Evolutionary conservation across 2,329 filamentous ascomycete genomes (phyloP).

Genomic region (Aspergillus persii): DNA sequence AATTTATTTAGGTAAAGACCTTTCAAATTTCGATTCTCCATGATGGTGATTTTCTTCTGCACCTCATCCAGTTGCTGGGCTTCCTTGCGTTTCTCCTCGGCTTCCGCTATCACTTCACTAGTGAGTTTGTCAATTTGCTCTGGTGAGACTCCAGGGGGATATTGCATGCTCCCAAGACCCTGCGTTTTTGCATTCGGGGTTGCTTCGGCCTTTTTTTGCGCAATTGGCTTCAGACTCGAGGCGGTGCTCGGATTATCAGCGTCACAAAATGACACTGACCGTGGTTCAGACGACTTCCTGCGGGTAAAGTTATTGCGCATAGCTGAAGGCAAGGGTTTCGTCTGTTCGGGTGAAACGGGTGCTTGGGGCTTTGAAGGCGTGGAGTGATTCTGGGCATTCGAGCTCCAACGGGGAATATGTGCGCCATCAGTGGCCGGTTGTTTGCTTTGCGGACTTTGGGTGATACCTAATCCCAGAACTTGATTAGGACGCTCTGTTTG

Average conservation of each 20-base stretch:
- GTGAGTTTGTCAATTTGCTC: too few relatives aligned
- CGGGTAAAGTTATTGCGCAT: slow-evolving; percentile 24
- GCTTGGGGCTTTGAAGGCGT: slow-evolving; percentile 10
- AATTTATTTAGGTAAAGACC: too few relatives aligned
- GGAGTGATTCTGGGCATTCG: slow-evolving; percentile 7
- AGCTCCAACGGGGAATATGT: slow-evolving; percentile 5
- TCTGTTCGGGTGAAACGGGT: too few relatives aligned
- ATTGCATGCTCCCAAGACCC: too few relatives aligned
- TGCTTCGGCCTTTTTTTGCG: too few relatives aligned
- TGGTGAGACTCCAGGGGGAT: too few relatives aligned
- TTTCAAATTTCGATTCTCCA: too few relatives aligned
- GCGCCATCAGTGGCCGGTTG: slow-evolving; percentile 3
- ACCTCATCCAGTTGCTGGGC: too few relatives aligned
- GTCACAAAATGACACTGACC: slow-evolving; percentile 28
- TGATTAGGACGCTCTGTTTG: slow-evolving; percentile 9
- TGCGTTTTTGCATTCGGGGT: too few relatives aligned
- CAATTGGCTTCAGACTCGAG: slow-evolving; percentile 3
- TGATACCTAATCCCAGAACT: slow-evolving; percentile 29
- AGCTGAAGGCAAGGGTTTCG: slow-evolving; percentile 15
- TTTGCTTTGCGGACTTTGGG: slow-evolving; percentile 25
- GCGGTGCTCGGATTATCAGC: slow-evolving; percentile 13
- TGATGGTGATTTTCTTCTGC: too few relatives aligned
- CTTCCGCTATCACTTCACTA: too few relatives aligned
- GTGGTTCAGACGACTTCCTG: slow-evolving; percentile 14
- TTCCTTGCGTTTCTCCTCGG: too few relatives aligned